These are phyloP conservation scores for Kandelia obovata DNA, from an alignment of 345 rosid genomes.

Conservation along the genomic window DNA sequence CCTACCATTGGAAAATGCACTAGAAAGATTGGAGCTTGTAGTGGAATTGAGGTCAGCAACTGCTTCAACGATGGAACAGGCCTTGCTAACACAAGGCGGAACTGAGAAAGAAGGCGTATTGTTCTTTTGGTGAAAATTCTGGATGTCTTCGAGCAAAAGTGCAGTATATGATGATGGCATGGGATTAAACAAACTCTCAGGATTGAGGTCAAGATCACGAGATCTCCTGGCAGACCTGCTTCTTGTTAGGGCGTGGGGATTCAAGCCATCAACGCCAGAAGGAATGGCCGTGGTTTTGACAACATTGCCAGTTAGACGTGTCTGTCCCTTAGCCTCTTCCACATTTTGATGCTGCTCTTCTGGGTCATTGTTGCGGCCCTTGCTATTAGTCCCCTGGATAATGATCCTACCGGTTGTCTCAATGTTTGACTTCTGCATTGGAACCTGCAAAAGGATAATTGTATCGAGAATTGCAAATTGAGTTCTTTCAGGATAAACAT, in stretches of 20 bases:
- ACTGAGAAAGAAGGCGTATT: constrained; percentile 32
- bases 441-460: constrained; percentile 12
- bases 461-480: not conserved
- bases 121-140: constrained; percentile 80
- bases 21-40: constrained; percentile 45
- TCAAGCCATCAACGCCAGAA: constrained; percentile 28
- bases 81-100: constrained; percentile 70
- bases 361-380: constrained; percentile 22
- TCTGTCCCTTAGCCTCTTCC: constrained; percentile 35
- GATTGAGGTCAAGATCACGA: constrained; percentile 64
- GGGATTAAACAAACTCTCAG: constrained; percentile 47
- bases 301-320: constrained; percentile 11
- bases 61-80: constrained; percentile 73
- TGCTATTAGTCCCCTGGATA: constrained; percentile 28
- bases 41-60: constrained; percentile 82
- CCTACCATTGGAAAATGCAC: constrained; percentile 30
- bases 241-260: constrained; percentile 52
- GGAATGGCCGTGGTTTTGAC: not conserved
- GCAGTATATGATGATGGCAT: constrained; percentile 55
- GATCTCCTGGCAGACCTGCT: constrained; percentile 75
- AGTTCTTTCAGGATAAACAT: too few species aligned
- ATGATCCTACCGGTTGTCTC: constrained; percentile 24
- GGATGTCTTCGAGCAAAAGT: constrained; percentile 80
- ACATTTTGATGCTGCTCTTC: constrained; percentile 31
- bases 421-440: constrained; percentile 33